Conservation (phyloP, 2,329 filamentous ascomycete species). For the Epicoccum nigrum region DNA sequence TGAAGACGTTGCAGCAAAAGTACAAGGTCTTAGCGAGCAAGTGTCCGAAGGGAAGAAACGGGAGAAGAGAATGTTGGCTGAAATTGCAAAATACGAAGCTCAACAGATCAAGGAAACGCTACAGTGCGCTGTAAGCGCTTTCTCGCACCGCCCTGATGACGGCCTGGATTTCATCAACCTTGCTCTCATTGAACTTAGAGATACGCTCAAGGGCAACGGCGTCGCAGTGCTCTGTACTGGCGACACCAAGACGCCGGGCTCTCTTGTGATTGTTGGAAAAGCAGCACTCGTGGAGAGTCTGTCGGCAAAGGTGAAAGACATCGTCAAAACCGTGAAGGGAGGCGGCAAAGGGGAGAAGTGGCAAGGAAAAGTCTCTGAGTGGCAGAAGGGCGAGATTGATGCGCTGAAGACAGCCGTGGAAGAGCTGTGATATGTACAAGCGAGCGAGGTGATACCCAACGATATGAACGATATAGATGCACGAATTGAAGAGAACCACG, state of each 20-base stretch:
- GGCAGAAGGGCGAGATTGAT: constrained; percentile 42
- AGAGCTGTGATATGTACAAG: constrained; percentile 3
- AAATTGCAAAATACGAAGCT: constrained; percentile 37
- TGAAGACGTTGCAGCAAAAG: constrained; percentile 29
- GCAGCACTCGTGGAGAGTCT: constrained; percentile 33
- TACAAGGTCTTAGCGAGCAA: constrained; percentile 33
- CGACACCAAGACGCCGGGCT: constrained; percentile 34
- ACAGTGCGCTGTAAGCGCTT: constrained; percentile 21
- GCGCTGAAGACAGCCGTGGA: constrained; percentile 30
- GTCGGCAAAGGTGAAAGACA: constrained; percentile 31
- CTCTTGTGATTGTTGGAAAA: constrained; percentile 37
- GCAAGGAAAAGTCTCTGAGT: constrained; percentile 43
- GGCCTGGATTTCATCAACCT: constrained; percentile 41
- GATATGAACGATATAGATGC: neutral
- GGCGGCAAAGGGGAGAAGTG: constrained; percentile 44
- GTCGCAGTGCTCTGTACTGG: constrained; percentile 38
- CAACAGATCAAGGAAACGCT: constrained; percentile 30
- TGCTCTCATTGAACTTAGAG: constrained; percentile 35
- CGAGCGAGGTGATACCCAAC: constrained; percentile 3
- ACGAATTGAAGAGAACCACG: neutral
- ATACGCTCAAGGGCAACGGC: constrained; percentile 29
- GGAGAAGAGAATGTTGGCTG: constrained; percentile 37
- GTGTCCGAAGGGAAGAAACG: constrained; percentile 32
- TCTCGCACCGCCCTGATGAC: constrained; percentile 35
- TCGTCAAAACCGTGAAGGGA: constrained; percentile 37